phyloP scores from a whole-genome alignment of 805 yeast genomes.

The Ogataea paraovalis region DNA sequence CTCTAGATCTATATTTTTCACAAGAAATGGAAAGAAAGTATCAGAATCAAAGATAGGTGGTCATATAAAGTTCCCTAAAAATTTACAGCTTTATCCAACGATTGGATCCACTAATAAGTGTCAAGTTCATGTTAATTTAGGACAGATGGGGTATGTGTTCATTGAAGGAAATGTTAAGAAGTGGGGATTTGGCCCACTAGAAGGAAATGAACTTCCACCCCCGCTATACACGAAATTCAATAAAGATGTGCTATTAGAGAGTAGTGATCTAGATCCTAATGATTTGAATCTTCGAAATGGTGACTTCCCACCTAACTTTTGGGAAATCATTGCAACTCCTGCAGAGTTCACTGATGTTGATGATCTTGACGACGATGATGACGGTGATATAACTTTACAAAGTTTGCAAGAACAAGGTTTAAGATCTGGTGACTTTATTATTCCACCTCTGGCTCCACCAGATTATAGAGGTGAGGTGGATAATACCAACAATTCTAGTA shows the following conservation, averaged over 20 bases:
- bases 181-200: slow-evolving; percentile 93
- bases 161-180: slow-evolving; percentile 91
- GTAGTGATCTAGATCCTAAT: slow-evolving; percentile 49
- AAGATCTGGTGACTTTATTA: slow-evolving; percentile 15
- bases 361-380: slow-evolving; percentile 15
- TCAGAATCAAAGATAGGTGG: slow-evolving; percentile 80
- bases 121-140: slow-evolving; percentile 85
- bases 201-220: slow-evolving; percentile 87
- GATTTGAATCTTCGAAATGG: slow-evolving; percentile 34
- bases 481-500: neutral
- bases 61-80: slow-evolving; percentile 66
- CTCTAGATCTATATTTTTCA: slow-evolving; percentile 85
- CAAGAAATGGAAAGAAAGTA: slow-evolving; percentile 88
- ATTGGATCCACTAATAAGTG: slow-evolving; percentile 83
- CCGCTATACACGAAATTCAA: slow-evolving; percentile 84
- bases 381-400: slow-evolving; percentile 25
- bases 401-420: slow-evolving; percentile 22
- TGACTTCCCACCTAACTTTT: slow-evolving; percentile 57
- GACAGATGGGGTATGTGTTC: slow-evolving; percentile 84
- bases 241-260: slow-evolving; percentile 72
- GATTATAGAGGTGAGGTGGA: slow-evolving; percentile 1
- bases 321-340: slow-evolving; percentile 35
- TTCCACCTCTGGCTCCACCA: slow-evolving; percentile 17
- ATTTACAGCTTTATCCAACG: slow-evolving; percentile 76
- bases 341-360: slow-evolving; percentile 33